A percentile compares a stretch with the other conserved stretches of the same genome.
Conservation (phyloP, 257 asterid genomes). For the Jacaranda copaia region DNA sequence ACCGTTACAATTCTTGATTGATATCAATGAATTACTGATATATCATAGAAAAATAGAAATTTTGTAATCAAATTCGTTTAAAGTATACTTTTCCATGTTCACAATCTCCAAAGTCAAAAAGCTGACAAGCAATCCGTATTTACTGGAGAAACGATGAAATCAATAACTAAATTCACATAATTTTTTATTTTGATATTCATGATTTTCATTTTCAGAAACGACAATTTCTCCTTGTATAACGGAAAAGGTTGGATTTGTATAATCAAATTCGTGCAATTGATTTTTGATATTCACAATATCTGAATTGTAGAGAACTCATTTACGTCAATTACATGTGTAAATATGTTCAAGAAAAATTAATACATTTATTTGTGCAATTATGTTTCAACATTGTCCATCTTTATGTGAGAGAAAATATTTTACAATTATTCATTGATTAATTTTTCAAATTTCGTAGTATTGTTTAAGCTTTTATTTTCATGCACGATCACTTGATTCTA, state of each 20-base stretch:
- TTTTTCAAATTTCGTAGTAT: neutral
- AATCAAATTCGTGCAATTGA: neutral
- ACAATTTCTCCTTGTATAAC: neutral
- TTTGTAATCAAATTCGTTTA: neutral
- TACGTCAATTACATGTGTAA: neutral
- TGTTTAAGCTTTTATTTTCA: no score
- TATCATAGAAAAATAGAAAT: neutral
- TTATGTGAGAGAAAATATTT: no score
- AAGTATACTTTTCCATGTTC: neutral
- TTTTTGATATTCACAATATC: neutral
- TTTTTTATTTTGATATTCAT: neutral
- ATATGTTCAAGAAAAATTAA: neutral
- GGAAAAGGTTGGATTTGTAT: neutral
- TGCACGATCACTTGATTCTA: no score
- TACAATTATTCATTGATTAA: neutral
- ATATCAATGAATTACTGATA: neutral
- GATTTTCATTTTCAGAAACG: neutral
- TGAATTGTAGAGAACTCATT: neutral
- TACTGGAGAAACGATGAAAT: neutral
- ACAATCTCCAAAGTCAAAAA: slow-evolving; percentile 12
- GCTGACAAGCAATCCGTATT: neutral
- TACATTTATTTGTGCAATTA: neutral
- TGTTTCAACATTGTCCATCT: neutral
- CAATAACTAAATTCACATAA: neutral
- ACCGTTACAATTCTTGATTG: neutral